Evolutionary conservation across 1,284 basidiomycete species (phyloP), one percentile per base, ranked within the genome.

Genomic region (Phaffia rhodozyma): DNA sequence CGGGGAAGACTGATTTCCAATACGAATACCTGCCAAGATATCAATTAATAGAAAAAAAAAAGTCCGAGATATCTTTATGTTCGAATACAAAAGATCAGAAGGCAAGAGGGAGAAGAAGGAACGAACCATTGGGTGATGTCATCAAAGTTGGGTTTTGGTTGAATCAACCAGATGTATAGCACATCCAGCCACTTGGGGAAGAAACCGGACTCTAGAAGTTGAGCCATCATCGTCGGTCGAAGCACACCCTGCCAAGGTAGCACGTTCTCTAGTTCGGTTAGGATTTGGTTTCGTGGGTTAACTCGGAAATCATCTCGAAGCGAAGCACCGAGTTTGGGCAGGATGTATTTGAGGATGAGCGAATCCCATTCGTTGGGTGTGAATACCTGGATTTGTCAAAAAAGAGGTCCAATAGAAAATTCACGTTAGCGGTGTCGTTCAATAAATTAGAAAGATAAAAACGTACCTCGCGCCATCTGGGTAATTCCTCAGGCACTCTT

Each of bases 131-230:
- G 82, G 1, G 87, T 89, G 4, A 98, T 89, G 74, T 98, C 91
- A 69, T 86, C 89, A 69, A 89, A 85, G 74, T 85, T 91, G 70
- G 86, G 86, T 32, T 78, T 81, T 0, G 89, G 86, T 72, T 91
- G 87, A 16, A 86, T 80, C 60, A 98, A 84, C 96, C 93, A 97
- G 51, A 89, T 76, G 71, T 91, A 86, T 48, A 99, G 77, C n/a
- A 89, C 84, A 53, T 90, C 84, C 58, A 98, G 80, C 92, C 92
- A 98, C 72, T 93, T 92, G 1, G 90, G 89, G 81, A 97, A 96
- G 78, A 98, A 94, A 71, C 91, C 91, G 9, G 82, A 80, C 73
- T 93, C 89, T 67, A 97, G 77, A 7, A 97, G 76, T 70, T 91
- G 87, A 1, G 84, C 81, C 67, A 93, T 80, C 66, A 91, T 83